Conservation (phyloP, 179 eudicot species). For the Corrigiola litoralis region DNA sequence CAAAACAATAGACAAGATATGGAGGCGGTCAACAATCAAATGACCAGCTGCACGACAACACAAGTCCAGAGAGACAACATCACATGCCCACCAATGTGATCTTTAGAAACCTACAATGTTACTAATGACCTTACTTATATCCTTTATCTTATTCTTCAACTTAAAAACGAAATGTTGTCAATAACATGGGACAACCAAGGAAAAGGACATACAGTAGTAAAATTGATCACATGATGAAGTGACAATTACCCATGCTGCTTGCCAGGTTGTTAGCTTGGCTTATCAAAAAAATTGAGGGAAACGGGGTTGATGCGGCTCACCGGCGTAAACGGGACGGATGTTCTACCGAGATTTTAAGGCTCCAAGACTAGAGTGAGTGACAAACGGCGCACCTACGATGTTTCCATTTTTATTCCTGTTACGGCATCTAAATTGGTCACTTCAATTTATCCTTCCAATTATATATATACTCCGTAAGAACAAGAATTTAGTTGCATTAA, state of each 20-base stretch:
- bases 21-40: too few species aligned
- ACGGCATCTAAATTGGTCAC: neutral
- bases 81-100: too few species aligned
- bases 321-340: constrained; percentile 4
- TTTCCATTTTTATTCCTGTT: neutral
- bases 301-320: neutral
- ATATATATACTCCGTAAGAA: neutral
- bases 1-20: too few species aligned
- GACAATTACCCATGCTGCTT: neutral
- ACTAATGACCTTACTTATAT: too few species aligned
- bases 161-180: neutral
- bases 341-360: neutral
- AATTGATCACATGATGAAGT: neutral
- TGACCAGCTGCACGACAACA: too few species aligned
- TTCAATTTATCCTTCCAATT: neutral
- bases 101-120: too few species aligned
- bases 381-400: constrained; percentile 21
- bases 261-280: constrained; percentile 9
- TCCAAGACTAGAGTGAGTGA: constrained; percentile 2
- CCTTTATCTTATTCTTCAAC: neutral
- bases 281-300: neutral
- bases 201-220: too few species aligned
- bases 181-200: too few species aligned
- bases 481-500: too few species aligned
- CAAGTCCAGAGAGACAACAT: too few species aligned